These are phyloP conservation scores for Syzygium aqueum DNA, from an alignment of 345 rosid species.

Conservation along the genomic window DNA sequence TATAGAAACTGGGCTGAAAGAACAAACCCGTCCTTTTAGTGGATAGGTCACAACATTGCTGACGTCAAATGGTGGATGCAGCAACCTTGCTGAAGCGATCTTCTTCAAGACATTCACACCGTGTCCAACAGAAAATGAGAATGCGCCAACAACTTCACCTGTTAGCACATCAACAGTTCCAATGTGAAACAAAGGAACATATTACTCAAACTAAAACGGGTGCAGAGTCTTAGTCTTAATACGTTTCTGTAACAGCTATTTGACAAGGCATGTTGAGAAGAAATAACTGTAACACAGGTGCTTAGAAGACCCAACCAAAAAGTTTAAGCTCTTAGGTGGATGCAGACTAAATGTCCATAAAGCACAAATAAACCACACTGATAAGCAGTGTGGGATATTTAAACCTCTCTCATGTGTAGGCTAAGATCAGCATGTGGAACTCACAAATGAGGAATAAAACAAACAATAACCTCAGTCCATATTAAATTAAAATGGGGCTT, in stretches of 20 bases:
- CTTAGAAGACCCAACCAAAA: neutral
- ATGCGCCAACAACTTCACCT: slow-evolving; percentile 96
- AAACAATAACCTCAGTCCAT: neutral
- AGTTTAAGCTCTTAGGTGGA: neutral
- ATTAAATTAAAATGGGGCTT: neutral
- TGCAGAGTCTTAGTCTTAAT: neutral
- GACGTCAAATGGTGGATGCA: slow-evolving; percentile 43
- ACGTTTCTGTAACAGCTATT: neutral
- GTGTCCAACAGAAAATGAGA: slow-evolving; percentile 78
- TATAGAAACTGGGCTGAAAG: neutral
- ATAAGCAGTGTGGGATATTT: neutral
- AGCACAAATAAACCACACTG: neutral
- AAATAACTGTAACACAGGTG: neutral
- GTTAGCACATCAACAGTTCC: slow-evolving; percentile 11
- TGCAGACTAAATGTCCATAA: neutral
- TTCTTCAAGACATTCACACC: slow-evolving; percentile 53
- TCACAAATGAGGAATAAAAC: neutral
- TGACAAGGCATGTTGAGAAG: neutral
- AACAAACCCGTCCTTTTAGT: slow-evolving; percentile 64
- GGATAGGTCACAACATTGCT: slow-evolving; percentile 49
- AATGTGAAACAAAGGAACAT: neutral
- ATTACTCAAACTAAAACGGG: neutral
- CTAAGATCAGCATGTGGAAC: neutral
- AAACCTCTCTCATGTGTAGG: neutral
- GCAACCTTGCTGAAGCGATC: slow-evolving; percentile 68